Base-by-base conservation (phyloP, 805 yeast species). In the Sungouiozyma intestinalis region DNA sequence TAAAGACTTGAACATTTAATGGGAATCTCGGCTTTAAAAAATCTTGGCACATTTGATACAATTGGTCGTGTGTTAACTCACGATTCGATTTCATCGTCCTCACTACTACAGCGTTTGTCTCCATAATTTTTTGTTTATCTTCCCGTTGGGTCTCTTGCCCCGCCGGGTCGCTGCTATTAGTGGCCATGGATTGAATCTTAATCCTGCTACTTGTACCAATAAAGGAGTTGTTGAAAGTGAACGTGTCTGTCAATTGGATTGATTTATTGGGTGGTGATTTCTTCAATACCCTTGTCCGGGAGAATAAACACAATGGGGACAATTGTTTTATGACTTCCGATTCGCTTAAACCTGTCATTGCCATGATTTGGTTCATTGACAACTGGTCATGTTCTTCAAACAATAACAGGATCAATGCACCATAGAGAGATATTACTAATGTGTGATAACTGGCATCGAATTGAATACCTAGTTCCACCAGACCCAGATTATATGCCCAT, bases 401-500 rank as follows among this genome's bases (percentile, higher is more conserved):
- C 35, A 87, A 70, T 42, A 85, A 59, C 57, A 90, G 72, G 19
- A 92, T 77, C 1, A 84, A 64, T n/a, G 84, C 88, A 11, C 94
- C 81, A 49, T 79, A 77, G 0, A 94, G 72, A 0, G 96, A 80
- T 75, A 87, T 72, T 47, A 78, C 83, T 35, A 88, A 72, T 44
- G 84, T 88, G 54, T 90, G 88, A 1, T 81, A 73, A 38, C 76
- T 73, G 27, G 77, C 72, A 4, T 81, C 78, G 50, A 80, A 83
- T 31, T 78, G 71, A 51, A 82, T 79, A 40, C 82, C 69, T 42
- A 90, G 68, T 52, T 88, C 97, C 45, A 85, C 79, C 4, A 85
- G 76, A 4, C 96, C 95, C 54, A 85, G 74, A 49, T 79, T 78
- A 18, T 88, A 85, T 32, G 86, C 79, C 97, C 97, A 92, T 7